phyloP scores from a whole-genome alignment of 805 yeast species.

The Metschnikowia lachancei region DNA sequence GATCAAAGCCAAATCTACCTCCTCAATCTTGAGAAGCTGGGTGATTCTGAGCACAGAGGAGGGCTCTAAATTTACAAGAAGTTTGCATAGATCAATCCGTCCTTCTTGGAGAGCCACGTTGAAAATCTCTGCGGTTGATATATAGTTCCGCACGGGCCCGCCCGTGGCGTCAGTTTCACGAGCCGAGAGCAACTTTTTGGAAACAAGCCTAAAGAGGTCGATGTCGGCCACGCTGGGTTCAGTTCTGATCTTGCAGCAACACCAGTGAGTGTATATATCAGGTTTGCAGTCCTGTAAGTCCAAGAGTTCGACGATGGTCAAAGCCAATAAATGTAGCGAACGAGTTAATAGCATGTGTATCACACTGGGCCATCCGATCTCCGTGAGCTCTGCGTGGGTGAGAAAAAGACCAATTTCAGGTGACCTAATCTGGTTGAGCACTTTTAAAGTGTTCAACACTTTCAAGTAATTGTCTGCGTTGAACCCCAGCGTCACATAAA shows the following conservation, averaged over 20 bases:
- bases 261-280: conserved; percentile 73
- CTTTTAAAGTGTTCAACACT: conserved; percentile 59
- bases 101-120: conserved; percentile 79
- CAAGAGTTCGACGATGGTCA: conserved; percentile 56
- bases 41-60: conserved; percentile 54
- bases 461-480: conserved; percentile 57
- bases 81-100: conserved; percentile 61
- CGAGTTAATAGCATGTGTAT: conserved; percentile 58
- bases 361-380: conserved; percentile 53
- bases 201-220: conserved; percentile 50
- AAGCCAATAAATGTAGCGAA: conserved; percentile 57
- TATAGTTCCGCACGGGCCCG: conserved; percentile 27
- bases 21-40: conserved; percentile 67
- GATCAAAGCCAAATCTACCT: conserved; percentile 62
- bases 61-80: conserved; percentile 68
- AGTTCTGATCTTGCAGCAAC: conserved; percentile 60
- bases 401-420: conserved; percentile 65
- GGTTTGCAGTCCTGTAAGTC: conserved; percentile 37
- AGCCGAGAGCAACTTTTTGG: conserved; percentile 41
- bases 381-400: conserved; percentile 53
- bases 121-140: conserved; percentile 58
- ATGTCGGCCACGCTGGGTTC: conserved; percentile 57
- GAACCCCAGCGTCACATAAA: conserved; percentile 51
- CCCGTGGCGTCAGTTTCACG: conserved; percentile 14
- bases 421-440: conserved; percentile 67